Conservation (phyloP, 2,329 filamentous ascomycete species). For the Cladosporium austrohemisphaericum region DNA sequence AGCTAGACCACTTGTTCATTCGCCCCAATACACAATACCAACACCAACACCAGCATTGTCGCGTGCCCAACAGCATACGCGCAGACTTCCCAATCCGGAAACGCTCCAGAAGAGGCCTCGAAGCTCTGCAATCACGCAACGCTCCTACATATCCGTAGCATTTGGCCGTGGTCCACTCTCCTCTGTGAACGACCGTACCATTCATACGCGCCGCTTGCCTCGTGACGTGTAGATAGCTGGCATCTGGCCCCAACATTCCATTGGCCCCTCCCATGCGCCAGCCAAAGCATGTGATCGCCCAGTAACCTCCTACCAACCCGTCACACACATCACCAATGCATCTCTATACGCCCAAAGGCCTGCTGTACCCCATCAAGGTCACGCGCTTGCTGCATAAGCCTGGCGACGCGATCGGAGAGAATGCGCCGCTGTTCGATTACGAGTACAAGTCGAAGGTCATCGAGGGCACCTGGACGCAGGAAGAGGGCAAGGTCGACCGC, state of each 20-base stretch:
- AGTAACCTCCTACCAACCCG: slow-evolving; percentile 3
- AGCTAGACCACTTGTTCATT: too few relatives aligned
- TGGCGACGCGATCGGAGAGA: slow-evolving; percentile 70
- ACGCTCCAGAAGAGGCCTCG: too few relatives aligned
- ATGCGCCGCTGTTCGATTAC: slow-evolving; percentile 81
- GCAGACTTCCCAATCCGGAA: too few relatives aligned
- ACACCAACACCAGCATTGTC: too few relatives aligned
- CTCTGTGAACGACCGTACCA: slow-evolving; percentile 7
- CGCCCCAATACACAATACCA: too few relatives aligned
- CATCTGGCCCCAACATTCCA: neutral
- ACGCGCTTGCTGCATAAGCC: slow-evolving; percentile 74
- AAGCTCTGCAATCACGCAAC: neutral
- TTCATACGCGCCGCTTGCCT: slow-evolving; percentile 12
- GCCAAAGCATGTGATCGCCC: slow-evolving; percentile 13
- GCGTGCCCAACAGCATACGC: too few relatives aligned
- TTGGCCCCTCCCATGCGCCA: slow-evolving; percentile 4
- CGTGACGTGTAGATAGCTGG: slow-evolving; percentile 12
- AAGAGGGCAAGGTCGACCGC: slow-evolving; percentile 50
- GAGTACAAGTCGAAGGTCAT: slow-evolving; percentile 72
- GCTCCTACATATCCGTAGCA: slow-evolving; percentile 12
- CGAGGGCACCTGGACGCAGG: slow-evolving; percentile 66
- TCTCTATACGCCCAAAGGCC: slow-evolving; percentile 47
- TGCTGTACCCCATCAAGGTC: slow-evolving; percentile 92
- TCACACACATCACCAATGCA: slow-evolving; percentile 40
- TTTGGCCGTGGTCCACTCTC: slow-evolving; percentile 12